These are phyloP conservation scores for Cytospora piceicola DNA, from an alignment of 2,329 filamentous ascomycete genomes.

Conservation along the genomic window DNA sequence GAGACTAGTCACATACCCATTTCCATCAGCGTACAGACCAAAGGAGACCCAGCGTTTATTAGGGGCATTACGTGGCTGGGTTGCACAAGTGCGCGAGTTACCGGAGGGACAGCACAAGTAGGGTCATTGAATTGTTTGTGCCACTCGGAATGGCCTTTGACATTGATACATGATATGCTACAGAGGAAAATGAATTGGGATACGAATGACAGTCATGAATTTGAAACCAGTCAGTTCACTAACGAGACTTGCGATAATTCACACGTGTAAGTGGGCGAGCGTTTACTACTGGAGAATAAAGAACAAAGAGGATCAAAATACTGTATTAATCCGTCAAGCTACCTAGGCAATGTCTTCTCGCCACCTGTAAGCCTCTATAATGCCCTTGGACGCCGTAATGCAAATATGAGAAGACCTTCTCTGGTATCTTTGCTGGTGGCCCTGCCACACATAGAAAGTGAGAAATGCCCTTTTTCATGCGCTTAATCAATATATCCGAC, in stretches of 20 bases:
- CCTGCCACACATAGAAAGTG: constrained; percentile 1
- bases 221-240: too few relatives aligned
- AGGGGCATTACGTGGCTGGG: too few relatives aligned
- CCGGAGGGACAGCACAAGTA: too few relatives aligned
- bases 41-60: too few relatives aligned
- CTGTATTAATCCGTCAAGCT: not conserved
- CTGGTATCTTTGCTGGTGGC: constrained; percentile 3
- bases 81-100: too few relatives aligned
- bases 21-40: too few relatives aligned
- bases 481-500: not conserved
- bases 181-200: not conserved
- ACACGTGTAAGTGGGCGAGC: not conserved
- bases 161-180: not conserved
- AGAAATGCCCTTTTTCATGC: not conserved
- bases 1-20: too few relatives aligned
- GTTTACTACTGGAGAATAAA: not conserved
- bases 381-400: not conserved
- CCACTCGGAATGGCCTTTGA: not conserved
- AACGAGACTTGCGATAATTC: too few relatives aligned
- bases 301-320: not conserved
- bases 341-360: not conserved
- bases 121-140: too few relatives aligned
- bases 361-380: not conserved
- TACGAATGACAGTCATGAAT: not conserved
- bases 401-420: not conserved